A percentile compares a stretch with the other conserved stretches of the same genome.
Conservation (phyloP, 495 filamentous ascomycete species). For the Saxispiralis lemnorum region DNA sequence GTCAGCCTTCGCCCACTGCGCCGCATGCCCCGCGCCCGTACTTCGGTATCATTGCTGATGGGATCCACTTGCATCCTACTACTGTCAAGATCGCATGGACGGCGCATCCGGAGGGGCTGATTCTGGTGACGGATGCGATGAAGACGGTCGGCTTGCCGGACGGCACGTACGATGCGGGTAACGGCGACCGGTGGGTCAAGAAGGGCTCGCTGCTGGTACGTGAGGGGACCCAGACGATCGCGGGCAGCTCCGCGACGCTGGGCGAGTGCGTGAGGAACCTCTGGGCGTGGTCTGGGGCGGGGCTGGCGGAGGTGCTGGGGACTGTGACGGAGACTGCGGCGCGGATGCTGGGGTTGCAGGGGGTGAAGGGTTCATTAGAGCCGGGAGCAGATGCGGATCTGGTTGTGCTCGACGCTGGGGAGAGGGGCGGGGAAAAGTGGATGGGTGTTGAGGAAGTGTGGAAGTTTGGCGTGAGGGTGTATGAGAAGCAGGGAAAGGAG, state of each 20-base stretch:
- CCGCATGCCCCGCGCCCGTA: conserved; percentile 34
- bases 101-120: conserved; percentile 43
- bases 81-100: conserved; percentile 44
- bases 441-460: conserved; percentile 56
- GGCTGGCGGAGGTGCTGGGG: conserved; percentile 45
- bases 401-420: conserved; percentile 45
- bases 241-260: conserved; percentile 52
- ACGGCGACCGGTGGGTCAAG: conserved; percentile 55
- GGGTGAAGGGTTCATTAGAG: conserved; percentile 48
- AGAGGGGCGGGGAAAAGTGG: conserved; percentile 26
- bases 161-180: conserved; percentile 61
- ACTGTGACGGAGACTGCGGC: conserved; percentile 60
- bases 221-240: conserved; percentile 55
- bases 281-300: conserved; percentile 47
- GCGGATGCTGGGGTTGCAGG: conserved; percentile 47
- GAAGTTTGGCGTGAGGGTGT: conserved; percentile 42
- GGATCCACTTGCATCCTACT: conserved; percentile 48
- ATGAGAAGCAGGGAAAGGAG: conserved; percentile 4
- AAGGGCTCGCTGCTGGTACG: conserved; percentile 46
- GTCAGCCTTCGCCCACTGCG: conserved; percentile 17
- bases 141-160: conserved; percentile 51
- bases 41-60: conserved; percentile 50
- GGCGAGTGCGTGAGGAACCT: conserved; percentile 73
- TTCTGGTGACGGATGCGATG: conserved; percentile 55
- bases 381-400: conserved; percentile 65